Conservation (phyloP, 2,329 filamentous ascomycete genomes). For the Alternaria sp. region DNA sequence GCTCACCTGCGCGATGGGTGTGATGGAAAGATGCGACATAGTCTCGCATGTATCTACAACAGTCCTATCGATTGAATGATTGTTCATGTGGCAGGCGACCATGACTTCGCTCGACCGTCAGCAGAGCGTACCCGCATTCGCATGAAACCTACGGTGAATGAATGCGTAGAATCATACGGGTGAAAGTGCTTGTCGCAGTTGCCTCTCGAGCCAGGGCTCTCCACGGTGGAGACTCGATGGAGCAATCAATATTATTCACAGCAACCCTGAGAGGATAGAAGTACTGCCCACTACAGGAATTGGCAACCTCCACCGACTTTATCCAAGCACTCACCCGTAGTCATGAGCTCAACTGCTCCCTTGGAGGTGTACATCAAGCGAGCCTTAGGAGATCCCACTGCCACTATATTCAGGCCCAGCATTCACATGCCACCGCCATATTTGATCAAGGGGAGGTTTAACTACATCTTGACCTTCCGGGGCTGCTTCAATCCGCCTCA, state of each 20-base stretch:
- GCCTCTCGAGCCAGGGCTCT: neutral
- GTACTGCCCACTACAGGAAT: no score
- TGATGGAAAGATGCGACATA: neutral
- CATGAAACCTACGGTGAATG: neutral
- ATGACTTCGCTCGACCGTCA: neutral
- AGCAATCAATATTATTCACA: neutral
- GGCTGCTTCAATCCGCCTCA: neutral
- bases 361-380: neutral
- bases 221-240: neutral
- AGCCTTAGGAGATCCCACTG: neutral
- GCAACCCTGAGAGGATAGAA: neutral
- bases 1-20: neutral
- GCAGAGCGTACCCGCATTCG: neutral
- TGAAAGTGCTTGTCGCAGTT: neutral
- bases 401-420: neutral
- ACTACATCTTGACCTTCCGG: neutral
- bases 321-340: neutral
- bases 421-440: neutral
- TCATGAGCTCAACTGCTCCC: neutral
- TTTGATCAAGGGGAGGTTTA: neutral
- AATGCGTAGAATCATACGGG: neutral
- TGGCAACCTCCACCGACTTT: neutral
- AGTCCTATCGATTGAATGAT: neutral
- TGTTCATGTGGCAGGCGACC: neutral
- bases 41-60: neutral